Base-by-base conservation (phyloP, 1,284 basidiomycete genomes). In the Trichosporon asahii region DNA sequence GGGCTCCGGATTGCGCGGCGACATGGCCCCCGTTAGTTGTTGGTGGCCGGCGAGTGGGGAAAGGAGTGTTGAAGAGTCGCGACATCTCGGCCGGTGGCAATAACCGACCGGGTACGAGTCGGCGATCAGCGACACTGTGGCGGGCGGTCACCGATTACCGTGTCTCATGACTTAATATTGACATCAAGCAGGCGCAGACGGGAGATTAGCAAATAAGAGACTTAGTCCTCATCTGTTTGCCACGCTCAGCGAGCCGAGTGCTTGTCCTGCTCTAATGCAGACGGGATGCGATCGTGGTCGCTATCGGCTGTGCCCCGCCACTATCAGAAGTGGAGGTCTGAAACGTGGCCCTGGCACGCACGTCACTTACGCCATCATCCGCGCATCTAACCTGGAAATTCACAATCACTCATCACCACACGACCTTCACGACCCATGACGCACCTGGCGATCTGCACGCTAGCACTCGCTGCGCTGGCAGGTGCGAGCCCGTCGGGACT, bases 381-480 rank as follows among this genome's bases (percentile, higher is more conserved):
- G 40, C 37, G 11, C 12, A n/a, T 14, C 18, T n/a, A 7, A 53
- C 49, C 49, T 53, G 5, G 49, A 53, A 23, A 14, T 21, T 29
- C 11, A 9, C 25, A 1, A 21, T 21, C 27, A 27, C 9, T 63
- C 66, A 66, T 64, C 57, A 18, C 31, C 46, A 33, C 66, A 29
- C 35, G 27, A 23, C 64, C 25, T 44, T n/a, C 27, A 23, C 44
- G 18, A 33, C 11, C 53, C 5, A 71, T 71, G 70, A 35, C 60
- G 60, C 61, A 66, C 27, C 66, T 70, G 18, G 55, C 67, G 29
- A 77, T 80, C 67, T 81, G 78, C 72, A 66, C 78, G 11, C 74
- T 75, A 6, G 79, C 76, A 8, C 74, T 80, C 1, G 67, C 74
- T 1, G 46, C 72, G 4, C 75, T 80, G 5, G 67, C 74, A 1